Evolutionary conservation across 352 stramenopile species (phyloP).

Genomic region (Globisporangium lucens): DNA sequence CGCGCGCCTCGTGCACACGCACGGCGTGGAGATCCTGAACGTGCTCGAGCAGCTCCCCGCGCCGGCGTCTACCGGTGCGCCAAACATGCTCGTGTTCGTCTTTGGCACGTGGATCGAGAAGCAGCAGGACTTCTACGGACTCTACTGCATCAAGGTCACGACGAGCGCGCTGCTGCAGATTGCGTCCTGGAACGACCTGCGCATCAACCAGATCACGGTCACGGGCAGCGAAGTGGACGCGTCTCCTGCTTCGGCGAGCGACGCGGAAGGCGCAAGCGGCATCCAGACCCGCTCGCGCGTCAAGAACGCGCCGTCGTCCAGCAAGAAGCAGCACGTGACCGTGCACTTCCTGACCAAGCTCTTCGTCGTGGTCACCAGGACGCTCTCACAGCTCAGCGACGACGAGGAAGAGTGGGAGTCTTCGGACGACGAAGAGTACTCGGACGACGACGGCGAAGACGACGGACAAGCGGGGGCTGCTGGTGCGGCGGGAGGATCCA

Average conservation of each 20-base stretch:
- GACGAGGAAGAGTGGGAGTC: conserved; percentile 80
- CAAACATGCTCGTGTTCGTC: conserved; percentile 77
- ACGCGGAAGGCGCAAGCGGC: conserved; percentile 7
- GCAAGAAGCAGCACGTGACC: conserved; percentile 36
- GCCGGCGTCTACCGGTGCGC: conserved; percentile 19
- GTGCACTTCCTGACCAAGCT: conserved; percentile 85
- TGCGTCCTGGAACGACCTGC: conserved; percentile 69
- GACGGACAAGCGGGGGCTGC: conserved; percentile 10
- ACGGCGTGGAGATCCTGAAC: conserved; percentile 63
- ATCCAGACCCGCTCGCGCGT: conserved; percentile 64
- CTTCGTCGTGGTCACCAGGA: conserved; percentile 70
- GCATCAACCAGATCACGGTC: conserved; percentile 63
- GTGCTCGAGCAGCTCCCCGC: conserved; percentile 67
- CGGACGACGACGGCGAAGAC: conserved; percentile 52
- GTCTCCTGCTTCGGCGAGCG: conserved; percentile 3
- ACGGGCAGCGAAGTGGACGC: conserved; percentile 44
- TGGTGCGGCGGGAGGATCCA: conserved; percentile 18
- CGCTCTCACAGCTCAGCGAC: conserved; percentile 59
- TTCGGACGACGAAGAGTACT: conserved; percentile 60
- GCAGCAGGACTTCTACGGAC: conserved; percentile 78
- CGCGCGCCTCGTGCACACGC: conserved; percentile 71
- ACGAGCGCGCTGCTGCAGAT: conserved; percentile 73
- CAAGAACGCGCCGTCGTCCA: conserved; percentile 27
- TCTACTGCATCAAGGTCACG: conserved; percentile 84
- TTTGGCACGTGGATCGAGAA: conserved; percentile 83